These are phyloP conservation scores for Skeletonema menzelii DNA, from an alignment of 108 stramenopile species.

Conservation along the genomic window DNA sequence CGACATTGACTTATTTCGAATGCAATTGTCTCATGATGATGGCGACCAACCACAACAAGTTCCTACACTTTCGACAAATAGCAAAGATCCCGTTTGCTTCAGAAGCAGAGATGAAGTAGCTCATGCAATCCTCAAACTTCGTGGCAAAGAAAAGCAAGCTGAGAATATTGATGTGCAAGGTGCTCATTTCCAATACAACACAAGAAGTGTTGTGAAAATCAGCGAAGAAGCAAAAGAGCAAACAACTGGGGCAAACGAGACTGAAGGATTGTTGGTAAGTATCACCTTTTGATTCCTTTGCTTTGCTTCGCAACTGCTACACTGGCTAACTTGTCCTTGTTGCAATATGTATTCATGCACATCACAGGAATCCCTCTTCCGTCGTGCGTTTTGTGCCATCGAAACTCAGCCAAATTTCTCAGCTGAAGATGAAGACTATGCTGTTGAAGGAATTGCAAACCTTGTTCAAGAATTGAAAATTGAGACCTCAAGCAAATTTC, in stretches of 20 bases:
- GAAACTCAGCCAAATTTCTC: background rate
- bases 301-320: background rate
- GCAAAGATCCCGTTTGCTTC: background rate
- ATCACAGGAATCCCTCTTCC: background rate
- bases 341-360: background rate
- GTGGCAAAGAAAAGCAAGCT: background rate
- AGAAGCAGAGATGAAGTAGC: conserved; percentile 1
- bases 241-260: background rate
- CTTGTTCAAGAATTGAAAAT: background rate
- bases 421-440: background rate
- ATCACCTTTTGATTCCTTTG: background rate
- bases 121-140: background rate
- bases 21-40: background rate
- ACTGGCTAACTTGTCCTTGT: background rate
- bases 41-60: background rate
- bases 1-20: background rate
- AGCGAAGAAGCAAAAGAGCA: background rate
- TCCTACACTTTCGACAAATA: background rate
- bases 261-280: background rate
- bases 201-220: background rate
- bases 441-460: background rate
- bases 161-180: background rate
- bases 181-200: too few relatives aligned
- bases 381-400: background rate
- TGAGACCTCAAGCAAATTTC: background rate